Conservation (phyloP, 208 protist species). For the Acanthamoeba castellanii region DNA sequence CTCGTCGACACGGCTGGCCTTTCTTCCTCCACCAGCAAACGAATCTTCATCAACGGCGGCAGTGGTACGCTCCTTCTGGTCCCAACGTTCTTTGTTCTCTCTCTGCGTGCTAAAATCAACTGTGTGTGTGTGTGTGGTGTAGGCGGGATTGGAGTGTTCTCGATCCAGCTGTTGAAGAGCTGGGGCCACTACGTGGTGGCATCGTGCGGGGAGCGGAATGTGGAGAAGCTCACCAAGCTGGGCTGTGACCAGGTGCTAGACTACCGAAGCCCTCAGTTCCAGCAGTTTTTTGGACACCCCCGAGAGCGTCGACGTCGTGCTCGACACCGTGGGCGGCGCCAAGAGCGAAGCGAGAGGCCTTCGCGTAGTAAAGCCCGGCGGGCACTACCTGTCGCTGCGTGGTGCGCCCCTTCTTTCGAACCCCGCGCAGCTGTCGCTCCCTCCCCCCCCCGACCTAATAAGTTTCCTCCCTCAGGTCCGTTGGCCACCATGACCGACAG, state of each 20-base stretch:
- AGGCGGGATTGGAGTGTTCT: constrained; percentile 55
- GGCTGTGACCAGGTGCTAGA: constrained; percentile 30
- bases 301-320: constrained; percentile 64
- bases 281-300: constrained; percentile 23
- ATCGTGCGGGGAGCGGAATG: constrained; percentile 43
- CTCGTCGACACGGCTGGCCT: constrained; percentile 63
- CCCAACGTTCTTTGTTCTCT: neutral
- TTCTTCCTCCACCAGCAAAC: constrained; percentile 44
- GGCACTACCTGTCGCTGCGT: constrained; percentile 42
- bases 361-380: neutral
- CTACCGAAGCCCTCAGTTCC: constrained; percentile 46
- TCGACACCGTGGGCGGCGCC: constrained; percentile 58
- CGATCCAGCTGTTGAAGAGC: constrained; percentile 45
- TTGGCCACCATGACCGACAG: constrained; percentile 50
- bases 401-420: neutral
- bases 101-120: neutral
- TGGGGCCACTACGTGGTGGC: constrained; percentile 63
- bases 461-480: neutral
- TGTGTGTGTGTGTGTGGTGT: neutral
- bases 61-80: constrained; percentile 18
- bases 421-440: neutral
- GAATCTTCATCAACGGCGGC: constrained; percentile 64
- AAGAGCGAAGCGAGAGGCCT: constrained; percentile 46
- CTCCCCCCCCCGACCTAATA: too few relatives aligned
- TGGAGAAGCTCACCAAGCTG: constrained; percentile 45